Percentiles rank a stretch among this genome's conserved stretches.
Conservation (phyloP, 2,329 filamentous ascomycete species). For the Ophiocordyceps robertsii region DNA sequence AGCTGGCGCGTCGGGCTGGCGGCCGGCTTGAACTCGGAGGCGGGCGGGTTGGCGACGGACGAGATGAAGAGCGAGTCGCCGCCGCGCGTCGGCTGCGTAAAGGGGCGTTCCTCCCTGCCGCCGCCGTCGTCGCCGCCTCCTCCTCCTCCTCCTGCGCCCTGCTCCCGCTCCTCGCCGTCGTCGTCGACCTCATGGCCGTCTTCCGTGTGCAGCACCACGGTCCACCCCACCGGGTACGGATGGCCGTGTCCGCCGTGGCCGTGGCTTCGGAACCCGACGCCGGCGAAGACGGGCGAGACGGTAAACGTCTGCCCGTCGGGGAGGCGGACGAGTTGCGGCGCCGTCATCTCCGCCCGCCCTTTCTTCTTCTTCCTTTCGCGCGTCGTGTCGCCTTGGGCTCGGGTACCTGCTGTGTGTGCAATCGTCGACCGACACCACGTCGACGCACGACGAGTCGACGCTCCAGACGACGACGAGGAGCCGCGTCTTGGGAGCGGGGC, state of each 20-base stretch:
- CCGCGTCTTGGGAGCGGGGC: no score
- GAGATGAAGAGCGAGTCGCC: slow-evolving; percentile 83
- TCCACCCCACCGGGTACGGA: slow-evolving; percentile 79
- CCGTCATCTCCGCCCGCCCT: slow-evolving; percentile 11
- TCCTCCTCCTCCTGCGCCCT: no score
- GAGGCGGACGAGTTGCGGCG: slow-evolving; percentile 46
- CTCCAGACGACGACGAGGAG: no score
- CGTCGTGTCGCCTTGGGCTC: no score
- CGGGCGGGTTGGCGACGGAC: slow-evolving; percentile 74
- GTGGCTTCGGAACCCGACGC: slow-evolving; percentile 76
- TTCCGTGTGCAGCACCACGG: slow-evolving; percentile 68
- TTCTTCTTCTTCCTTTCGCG: no score
- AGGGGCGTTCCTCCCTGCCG: slow-evolving; percentile 24
- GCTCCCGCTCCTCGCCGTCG: slow-evolving; percentile 7
- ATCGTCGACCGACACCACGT: no score
- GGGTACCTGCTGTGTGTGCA: no score
- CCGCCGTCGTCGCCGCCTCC: slow-evolving; percentile 15
- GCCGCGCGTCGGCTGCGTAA: slow-evolving; percentile 58
- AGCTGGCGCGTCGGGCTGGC: slow-evolving; percentile 77
- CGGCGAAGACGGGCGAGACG: slow-evolving; percentile 80
- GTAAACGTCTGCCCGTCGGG: slow-evolving; percentile 80
- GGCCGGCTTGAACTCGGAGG: slow-evolving; percentile 64
- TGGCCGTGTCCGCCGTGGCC: slow-evolving; percentile 56
- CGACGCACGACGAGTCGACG: no score
- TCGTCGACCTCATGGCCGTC: slow-evolving; percentile 3